These are phyloP conservation scores for Candida schatavii DNA, from an alignment of 805 yeast species.

Conservation along the genomic window DNA sequence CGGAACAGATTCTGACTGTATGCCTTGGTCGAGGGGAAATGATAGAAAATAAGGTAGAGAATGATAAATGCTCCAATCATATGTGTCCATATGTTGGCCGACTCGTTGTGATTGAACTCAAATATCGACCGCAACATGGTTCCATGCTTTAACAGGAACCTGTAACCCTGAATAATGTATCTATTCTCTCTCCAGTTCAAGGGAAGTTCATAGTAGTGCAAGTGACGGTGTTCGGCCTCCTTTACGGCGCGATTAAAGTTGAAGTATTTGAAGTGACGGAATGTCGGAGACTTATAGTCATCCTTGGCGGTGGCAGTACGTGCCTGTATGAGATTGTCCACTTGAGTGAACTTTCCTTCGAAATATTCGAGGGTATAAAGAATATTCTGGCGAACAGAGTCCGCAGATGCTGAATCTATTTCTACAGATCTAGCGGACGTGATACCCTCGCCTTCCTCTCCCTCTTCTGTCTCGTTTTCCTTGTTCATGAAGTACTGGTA, in stretches of 20 bases:
- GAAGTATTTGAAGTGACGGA: constrained; percentile 32
- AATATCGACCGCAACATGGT: constrained; percentile 61
- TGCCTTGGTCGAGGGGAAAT: constrained; percentile 60
- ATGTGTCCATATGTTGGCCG: constrained; percentile 94
- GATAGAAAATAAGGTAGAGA: constrained; percentile 52
- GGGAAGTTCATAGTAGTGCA: constrained; percentile 86
- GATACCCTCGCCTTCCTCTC: not conserved
- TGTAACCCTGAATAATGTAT: constrained; percentile 77
- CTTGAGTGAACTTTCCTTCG: constrained; percentile 37
- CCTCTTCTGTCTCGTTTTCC: not conserved
- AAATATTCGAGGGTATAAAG: constrained; percentile 41
- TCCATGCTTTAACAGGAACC: constrained; percentile 66
- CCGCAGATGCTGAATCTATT: constrained; percentile 8
- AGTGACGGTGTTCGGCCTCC: constrained; percentile 37
- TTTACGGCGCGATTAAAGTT: constrained; percentile 40
- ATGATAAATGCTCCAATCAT: constrained; percentile 63
- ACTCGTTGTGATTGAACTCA: constrained; percentile 72
- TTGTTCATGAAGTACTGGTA: constrained; percentile 34
- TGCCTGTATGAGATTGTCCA: constrained; percentile 33
- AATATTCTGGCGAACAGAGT: constrained; percentile 36
- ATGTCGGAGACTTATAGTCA: constrained; percentile 25
- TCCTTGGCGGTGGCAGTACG: constrained; percentile 28
- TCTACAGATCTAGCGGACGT: not conserved
- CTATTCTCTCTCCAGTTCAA: constrained; percentile 92
- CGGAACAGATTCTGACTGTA: constrained; percentile 42